Evolutionary conservation across 129 eudicot genomes (phyloP).

Genomic region (Helianthus annuus): HanXRQr2.0-SUNRISE NC_035438.2:129502345-129502844

Average conservation of each 20-base stretch:
- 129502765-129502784: no score
- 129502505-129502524: constrained; percentile 88
- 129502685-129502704: constrained; percentile 69
- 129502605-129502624: background rate
- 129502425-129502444: constrained; percentile 82
- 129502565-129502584: constrained; percentile 11
- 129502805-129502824: no score
- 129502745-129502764: background rate
- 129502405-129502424: constrained; percentile 35
- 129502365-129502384: constrained; percentile 6
- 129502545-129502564: constrained; percentile 52
- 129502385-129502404: constrained; percentile 23
- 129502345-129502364: constrained; percentile 67
- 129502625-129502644: constrained; percentile 39
- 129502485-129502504: constrained; percentile 95
- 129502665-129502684: constrained; percentile 72
- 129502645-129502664: constrained; percentile 81
- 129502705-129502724: constrained; percentile 93
- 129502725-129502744: constrained; percentile 82
- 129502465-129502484: constrained; percentile 86
- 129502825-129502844: no score
- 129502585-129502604: constrained; percentile 3
- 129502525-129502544: constrained; percentile 74
- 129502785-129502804: no score
- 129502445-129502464: constrained; percentile 75